Percentiles rank a stretch among this genome's conserved stretches.
Conservation (phyloP, 176 grass and related monocot species). For the Oryza longistaminata region DNA sequence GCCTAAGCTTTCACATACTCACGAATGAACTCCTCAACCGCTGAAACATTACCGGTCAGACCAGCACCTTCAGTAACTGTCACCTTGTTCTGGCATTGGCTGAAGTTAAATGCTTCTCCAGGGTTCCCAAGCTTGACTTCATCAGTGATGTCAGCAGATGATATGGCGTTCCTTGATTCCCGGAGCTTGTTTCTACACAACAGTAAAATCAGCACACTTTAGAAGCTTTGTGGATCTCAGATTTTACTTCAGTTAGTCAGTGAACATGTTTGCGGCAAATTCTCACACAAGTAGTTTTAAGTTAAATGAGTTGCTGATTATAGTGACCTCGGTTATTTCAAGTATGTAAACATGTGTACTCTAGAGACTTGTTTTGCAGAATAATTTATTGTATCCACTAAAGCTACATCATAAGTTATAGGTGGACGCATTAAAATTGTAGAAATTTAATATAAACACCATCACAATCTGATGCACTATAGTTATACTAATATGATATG, state of each 20-base stretch:
- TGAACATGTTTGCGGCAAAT: too few relatives aligned
- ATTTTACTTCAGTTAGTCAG: too few relatives aligned
- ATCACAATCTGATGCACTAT: neutral
- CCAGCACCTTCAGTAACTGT: constrained; percentile 68
- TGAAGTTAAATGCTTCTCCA: constrained; percentile 69
- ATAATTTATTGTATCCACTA: neutral
- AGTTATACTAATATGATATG: neutral
- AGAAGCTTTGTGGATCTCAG: too few relatives aligned
- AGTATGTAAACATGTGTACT: neutral
- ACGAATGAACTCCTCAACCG: constrained; percentile 66
- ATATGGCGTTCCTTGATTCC: constrained; percentile 77
- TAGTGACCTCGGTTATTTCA: neutral
- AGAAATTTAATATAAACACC: neutral
- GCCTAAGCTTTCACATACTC: constrained; percentile 52
- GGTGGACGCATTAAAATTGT: neutral
- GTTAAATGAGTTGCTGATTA: neutral
- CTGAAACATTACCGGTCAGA: constrained; percentile 57
- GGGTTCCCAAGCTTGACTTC: constrained; percentile 70
- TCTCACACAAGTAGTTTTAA: neutral
- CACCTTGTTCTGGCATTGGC: constrained; percentile 83
- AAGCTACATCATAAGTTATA: neutral
- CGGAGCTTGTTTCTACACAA: constrained; percentile 81
- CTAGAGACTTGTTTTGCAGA: neutral
- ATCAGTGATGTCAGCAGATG: constrained; percentile 69
- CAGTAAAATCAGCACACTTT: neutral